Conservation (phyloP, 345 rosid species). For the Populus nigra region DNA sequence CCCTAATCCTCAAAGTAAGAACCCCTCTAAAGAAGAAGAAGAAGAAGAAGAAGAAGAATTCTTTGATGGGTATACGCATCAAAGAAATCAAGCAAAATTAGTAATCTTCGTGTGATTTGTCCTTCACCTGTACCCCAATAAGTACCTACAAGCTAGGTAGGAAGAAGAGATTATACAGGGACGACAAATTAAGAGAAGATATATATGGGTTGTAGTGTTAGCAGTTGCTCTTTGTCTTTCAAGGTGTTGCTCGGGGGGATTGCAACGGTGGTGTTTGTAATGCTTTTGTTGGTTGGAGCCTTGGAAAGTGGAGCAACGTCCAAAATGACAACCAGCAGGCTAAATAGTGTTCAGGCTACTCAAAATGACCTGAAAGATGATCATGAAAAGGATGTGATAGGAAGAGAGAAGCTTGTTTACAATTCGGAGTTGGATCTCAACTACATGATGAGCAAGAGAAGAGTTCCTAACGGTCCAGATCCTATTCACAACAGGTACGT, state of each 20-base stretch:
- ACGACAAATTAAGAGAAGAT: conserved; percentile 2
- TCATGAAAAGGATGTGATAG: not conserved
- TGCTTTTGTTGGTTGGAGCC: conserved; percentile 34
- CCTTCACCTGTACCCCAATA: not conserved
- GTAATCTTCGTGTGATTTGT: conserved; percentile 14
- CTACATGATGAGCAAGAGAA: conserved; percentile 66
- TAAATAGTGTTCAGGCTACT: not conserved
- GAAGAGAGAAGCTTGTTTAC: conserved; percentile 27
- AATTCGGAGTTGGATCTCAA: conserved; percentile 42
- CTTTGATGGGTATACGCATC: not conserved
- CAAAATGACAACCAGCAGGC: conserved; percentile 7
- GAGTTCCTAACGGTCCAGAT: conserved; percentile 93
- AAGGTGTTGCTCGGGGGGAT: conserved; percentile 26
- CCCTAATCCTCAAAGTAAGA: conserved; percentile 2
- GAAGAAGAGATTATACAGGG: not conserved
- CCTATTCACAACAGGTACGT: conserved; percentile 93
- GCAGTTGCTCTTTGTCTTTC: conserved; percentile 4
- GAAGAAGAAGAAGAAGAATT: not conserved
- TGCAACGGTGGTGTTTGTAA: conserved; percentile 29
- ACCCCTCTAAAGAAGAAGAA: conserved; percentile 1
- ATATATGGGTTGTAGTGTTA: conserved; percentile 14
- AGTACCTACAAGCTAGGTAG: too few species aligned
- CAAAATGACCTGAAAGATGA: conserved; percentile 6
- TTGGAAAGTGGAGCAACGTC: conserved; percentile 22
- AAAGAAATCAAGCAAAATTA: conserved; percentile 12